Evolutionary conservation across 2,329 filamentous ascomycete genomes (phyloP).

Genomic region (Tolypocladium inflatum): DNA sequence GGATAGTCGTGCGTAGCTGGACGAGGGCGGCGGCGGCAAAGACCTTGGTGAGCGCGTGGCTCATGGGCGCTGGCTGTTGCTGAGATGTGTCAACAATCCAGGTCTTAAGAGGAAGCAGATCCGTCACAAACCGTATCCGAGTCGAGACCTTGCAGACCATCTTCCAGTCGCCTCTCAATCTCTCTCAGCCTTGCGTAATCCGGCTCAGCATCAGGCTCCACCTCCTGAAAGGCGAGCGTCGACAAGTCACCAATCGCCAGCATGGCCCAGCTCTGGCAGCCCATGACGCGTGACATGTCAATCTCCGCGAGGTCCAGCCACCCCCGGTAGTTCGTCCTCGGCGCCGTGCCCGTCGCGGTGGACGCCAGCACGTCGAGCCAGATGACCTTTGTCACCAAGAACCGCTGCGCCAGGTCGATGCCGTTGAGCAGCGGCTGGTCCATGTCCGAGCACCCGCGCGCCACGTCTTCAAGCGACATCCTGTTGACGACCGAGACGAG

Average conservation of each 20-base stretch:
- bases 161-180: background rate
- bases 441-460: background rate
- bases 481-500: constrained; percentile 6
- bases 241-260: constrained; percentile 8
- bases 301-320: constrained; percentile 7
- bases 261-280: constrained; percentile 11
- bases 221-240: background rate
- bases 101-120: background rate
- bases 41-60: constrained; percentile 1
- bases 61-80: background rate
- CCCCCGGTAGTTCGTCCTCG: constrained; percentile 3
- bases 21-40: constrained; percentile 9
- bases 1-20: constrained; percentile 4
- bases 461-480: background rate
- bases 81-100: background rate
- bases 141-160: background rate
- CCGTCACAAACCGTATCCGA: background rate
- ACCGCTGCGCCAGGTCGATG: constrained; percentile 10
- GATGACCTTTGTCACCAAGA: constrained; percentile 8
- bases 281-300: constrained; percentile 11
- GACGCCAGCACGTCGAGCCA: constrained; percentile 12
- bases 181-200: background rate
- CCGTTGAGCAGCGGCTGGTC: constrained; percentile 1
- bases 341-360: constrained; percentile 4
- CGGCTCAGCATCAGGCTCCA: background rate